Conservation (phyloP, 2,329 filamentous ascomycete genomes). For the Epichloe festucae region DNA sequence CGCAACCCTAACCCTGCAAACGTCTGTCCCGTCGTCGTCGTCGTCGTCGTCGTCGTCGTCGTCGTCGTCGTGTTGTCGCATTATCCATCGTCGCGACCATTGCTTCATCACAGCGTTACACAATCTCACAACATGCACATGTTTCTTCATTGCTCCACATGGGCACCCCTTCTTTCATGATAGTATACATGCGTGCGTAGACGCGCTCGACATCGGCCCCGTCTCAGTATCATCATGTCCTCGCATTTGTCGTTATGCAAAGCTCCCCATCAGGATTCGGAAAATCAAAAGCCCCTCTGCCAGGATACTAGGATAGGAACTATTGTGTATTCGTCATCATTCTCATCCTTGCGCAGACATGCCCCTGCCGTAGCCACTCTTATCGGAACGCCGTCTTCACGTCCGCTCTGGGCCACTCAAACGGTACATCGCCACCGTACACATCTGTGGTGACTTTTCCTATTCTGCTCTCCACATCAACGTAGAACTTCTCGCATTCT, state of each 20-base stretch:
- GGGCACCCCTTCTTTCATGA: not conserved
- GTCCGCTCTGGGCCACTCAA: conserved; percentile 53
- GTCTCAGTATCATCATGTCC: not conserved
- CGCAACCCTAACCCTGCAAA: conserved; percentile 1
- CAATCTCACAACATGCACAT: not conserved
- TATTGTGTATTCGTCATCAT: not conserved
- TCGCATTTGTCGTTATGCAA: conserved; percentile 1
- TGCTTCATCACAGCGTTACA: not conserved
- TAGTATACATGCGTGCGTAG: conserved; percentile 5
- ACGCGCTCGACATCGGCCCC: not conserved
- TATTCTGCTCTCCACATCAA: conserved; percentile 47
- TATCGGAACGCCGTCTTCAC: conserved; percentile 44
- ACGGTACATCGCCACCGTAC: conserved; percentile 50
- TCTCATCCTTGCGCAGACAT: not conserved
- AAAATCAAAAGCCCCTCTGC: not conserved
- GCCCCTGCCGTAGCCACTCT: not conserved
- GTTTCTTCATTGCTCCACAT: conserved; percentile 1
- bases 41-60: not conserved
- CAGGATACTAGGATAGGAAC: not conserved
- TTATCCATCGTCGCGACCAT: too few species aligned
- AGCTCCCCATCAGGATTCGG: not conserved
- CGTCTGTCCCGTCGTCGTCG: not conserved
- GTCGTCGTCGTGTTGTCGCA: not conserved
- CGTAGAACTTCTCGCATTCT: conserved; percentile 51
- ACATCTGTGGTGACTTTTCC: conserved; percentile 47